These are phyloP conservation scores for Malus sieversii DNA, from an alignment of 306 rosid genomes.

Conservation along the genomic window DNA sequence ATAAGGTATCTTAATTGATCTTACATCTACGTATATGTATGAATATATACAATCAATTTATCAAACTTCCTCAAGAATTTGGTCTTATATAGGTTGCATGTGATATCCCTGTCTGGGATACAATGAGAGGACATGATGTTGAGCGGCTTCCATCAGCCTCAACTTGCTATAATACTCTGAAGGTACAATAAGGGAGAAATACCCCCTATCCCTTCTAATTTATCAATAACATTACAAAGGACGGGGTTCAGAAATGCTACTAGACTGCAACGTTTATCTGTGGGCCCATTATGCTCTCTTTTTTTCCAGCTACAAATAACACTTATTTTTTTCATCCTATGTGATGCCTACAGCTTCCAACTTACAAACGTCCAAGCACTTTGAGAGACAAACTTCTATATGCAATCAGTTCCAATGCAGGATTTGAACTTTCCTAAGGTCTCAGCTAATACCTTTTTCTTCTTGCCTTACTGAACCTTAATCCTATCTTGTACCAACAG, in stretches of 20 bases:
- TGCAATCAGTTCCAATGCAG: constrained; percentile 91
- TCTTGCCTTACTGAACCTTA: not conserved
- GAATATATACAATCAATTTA: not conserved
- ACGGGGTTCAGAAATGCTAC: not conserved
- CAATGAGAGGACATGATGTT: constrained; percentile 94
- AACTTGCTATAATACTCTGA: constrained; percentile 92
- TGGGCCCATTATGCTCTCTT: constrained; percentile 7
- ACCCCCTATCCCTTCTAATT: not conserved
- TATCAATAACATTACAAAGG: not conserved
- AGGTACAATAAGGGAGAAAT: constrained; percentile 40
- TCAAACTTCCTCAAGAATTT: not conserved
- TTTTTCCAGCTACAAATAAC: not conserved
- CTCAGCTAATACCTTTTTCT: constrained; percentile 26
- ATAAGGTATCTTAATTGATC: constrained; percentile 48
- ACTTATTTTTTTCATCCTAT: not conserved
- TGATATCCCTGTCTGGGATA: constrained; percentile 83
- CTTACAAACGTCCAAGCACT: constrained; percentile 84
- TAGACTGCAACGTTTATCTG: not conserved
- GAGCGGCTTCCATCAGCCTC: constrained; percentile 98
- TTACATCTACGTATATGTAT: not conserved
- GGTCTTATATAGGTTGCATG: constrained; percentile 59
- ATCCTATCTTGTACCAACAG: not conserved
- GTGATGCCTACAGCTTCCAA: constrained; percentile 70
- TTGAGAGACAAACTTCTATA: constrained; percentile 79
- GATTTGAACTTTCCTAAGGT: constrained; percentile 85